Base-by-base conservation (phyloP, 108 stramenopile genomes). In the Asterionellopsis glacialis region DNA sequence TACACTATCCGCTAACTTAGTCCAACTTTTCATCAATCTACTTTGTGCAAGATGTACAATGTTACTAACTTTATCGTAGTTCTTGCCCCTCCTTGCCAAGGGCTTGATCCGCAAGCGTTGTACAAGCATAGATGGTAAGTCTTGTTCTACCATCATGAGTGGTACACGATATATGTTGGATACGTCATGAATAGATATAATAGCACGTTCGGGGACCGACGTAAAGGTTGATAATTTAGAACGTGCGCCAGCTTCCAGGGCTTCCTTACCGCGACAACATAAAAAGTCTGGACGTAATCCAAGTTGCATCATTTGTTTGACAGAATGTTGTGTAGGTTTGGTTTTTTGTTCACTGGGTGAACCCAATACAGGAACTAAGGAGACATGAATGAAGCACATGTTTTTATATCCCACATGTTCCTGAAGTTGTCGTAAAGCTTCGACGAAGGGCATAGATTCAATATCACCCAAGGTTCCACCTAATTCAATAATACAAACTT, bases 381-480 rank as follows among this genome's bases (percentile, higher is more conserved):
- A 88, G 5, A 99, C 99, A 33, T 33, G 33, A 7, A 33, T 33
- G 70, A 98, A 98, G 21, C 95, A 94, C 28, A 98, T 70, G 71
- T 97, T 95, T 53, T 96, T 91, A 12, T 79, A 63, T 13, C 97
- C 97, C 19, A 98, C 97, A n/a, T 86, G 77, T 72, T 97, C 97
- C 65, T 98, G 97, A 70, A 98, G 98, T 68, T 99, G 98, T 41
- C 98, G 79, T 45, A 98, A 67, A 11, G 98, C 98, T 79, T 98
- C 98, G 63, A 98, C 79, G 74, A 98, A 98, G 28, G 92, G 83
- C 49, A 71, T 80, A 24, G 81, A 83, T 76, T 95, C 94, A 72
- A 99, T 99, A 70, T 99, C 99, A 13, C 99, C 99, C 9, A 99
- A 97, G n/a, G 98, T 98, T 43, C 99, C 99, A 33, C 99, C 99